Evolutionary conservation across 148 eudicot species (phyloP), one percentile per base, ranked within the genome.

Genomic region (Chenopodium berlandieri): DNA sequence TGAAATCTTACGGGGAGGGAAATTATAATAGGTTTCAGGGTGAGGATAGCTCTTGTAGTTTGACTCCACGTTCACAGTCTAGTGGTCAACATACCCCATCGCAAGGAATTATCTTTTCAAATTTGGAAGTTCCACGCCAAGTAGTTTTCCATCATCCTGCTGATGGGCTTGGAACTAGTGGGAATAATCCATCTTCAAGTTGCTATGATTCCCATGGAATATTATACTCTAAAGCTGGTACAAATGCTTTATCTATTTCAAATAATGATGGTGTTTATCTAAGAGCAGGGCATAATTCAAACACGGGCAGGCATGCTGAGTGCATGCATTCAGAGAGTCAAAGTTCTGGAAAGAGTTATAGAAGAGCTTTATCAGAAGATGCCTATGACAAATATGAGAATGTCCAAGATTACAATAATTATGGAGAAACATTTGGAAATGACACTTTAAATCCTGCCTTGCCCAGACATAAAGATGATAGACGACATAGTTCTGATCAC

Each of bases 1-100:
- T 48, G 73, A 78, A 66, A 37, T 3, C 25, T 23, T 71, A 40
- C 64, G 86, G 69, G 27, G 79, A 75, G 22, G 79, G 60, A 3
- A 69, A 60, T n/a, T 44, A 44, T 34, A 30, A 10, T 71, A 71
- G 73, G 73, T 71, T 34, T 62, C 11, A 11, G 60, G 37, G 13
- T 16, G 76, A 71, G 70, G 86, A 71, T 70, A 56, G 80, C 22
- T 80, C 86, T 60, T 78, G 22, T 80, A 66, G 83, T 71, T 84
- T 76, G 78, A 76, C 81, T 22, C 80, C 83, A 31, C 64, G 31
- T 48, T 70, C 83, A 47, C 77, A 46, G 8, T 84, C 66, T 62
- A 22, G 66, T 50, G 83, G 73, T 71, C 83, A 71, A 30, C 73
- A 16, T 52, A 71, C 77, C 58, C 66, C 81, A 22, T 67, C 13